These are phyloP conservation scores for Barnettozyma vustinii DNA, from an alignment of 805 yeast species.

Conservation along the genomic window DNA sequence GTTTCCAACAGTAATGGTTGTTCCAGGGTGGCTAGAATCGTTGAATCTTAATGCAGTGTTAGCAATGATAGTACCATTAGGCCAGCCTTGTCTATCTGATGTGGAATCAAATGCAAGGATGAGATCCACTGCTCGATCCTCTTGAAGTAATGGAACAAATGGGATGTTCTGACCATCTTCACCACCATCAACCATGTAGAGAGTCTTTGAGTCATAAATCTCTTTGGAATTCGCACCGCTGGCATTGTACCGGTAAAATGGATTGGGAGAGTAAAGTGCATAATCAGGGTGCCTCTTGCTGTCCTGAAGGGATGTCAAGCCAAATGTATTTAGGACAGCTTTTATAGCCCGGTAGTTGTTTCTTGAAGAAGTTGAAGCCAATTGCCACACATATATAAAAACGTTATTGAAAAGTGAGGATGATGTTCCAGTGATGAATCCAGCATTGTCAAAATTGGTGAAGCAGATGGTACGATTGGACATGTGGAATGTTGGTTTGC, in stretches of 20 bases:
- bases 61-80: slow-evolving; percentile 51
- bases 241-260: slow-evolving; percentile 37
- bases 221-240: slow-evolving; percentile 9
- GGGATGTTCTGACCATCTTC: slow-evolving; percentile 75
- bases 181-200: slow-evolving; percentile 72
- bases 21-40: slow-evolving; percentile 14
- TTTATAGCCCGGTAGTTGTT: slow-evolving; percentile 31
- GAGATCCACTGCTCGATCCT: slow-evolving; percentile 55
- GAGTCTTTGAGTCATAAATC: slow-evolving; percentile 25
- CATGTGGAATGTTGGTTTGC: slow-evolving; percentile 30
- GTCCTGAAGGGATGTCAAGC: slow-evolving; percentile 33
- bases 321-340: slow-evolving; percentile 38
- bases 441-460: slow-evolving; percentile 51
- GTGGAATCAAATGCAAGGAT: slow-evolving; percentile 58
- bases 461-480: slow-evolving; percentile 35
- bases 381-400: slow-evolving; percentile 38
- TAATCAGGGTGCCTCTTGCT: slow-evolving; percentile 46
- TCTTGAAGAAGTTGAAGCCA: slow-evolving; percentile 27
- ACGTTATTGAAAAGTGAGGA: slow-evolving; percentile 53
- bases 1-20: slow-evolving; percentile 36
- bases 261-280: slow-evolving; percentile 58
- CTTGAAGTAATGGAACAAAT: slow-evolving; percentile 55
- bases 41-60: slow-evolving; percentile 26
- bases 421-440: slow-evolving; percentile 58
- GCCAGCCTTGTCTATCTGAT: slow-evolving; percentile 48